Percentiles rank a stretch among this genome's conserved stretches.
Evolutionary conservation across 345 rosid genomes (phyloP).

Genomic region (Aquilaria yunnanensis): DNA sequence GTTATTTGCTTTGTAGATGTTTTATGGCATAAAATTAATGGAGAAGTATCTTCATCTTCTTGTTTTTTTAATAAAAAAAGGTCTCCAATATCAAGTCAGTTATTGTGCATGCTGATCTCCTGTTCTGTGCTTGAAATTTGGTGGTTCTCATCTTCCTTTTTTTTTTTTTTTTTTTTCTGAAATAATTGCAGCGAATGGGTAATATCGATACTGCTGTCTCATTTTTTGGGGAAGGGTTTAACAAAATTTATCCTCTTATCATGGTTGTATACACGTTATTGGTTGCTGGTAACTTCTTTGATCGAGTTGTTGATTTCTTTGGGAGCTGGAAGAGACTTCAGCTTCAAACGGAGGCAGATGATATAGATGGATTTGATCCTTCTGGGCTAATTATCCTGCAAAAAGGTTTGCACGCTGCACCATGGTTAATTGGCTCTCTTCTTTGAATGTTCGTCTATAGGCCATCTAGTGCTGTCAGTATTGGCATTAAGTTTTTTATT

Average conservation of each 20-base stretch:
- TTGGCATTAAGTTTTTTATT: not conserved
- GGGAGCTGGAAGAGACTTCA: slow-evolving; percentile 93
- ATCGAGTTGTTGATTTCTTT: slow-evolving; percentile 77
- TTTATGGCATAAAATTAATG: too few species aligned
- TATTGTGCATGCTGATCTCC: not conserved
- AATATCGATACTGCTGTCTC: slow-evolving; percentile 82
- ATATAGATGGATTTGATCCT: slow-evolving; percentile 88
- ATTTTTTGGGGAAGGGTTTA: slow-evolving; percentile 75
- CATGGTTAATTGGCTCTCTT: not conserved
- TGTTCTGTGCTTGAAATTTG: not conserved
- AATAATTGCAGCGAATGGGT: slow-evolving; percentile 82
- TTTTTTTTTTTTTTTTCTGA: slow-evolving; percentile 6
- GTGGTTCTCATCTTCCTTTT: slow-evolving; percentile 7
- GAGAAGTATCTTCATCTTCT: too few species aligned
- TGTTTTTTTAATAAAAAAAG: too few species aligned
- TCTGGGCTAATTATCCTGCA: slow-evolving; percentile 87
- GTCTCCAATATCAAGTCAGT: not conserved
- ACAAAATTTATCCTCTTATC: slow-evolving; percentile 91
- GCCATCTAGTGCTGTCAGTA: too few species aligned
- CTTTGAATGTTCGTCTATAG: too few species aligned
- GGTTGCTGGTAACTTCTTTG: slow-evolving; percentile 93
- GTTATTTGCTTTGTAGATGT: too few species aligned
- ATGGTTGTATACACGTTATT: slow-evolving; percentile 92
- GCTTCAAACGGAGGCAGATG: slow-evolving; percentile 82
- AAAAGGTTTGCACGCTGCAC: slow-evolving; percentile 42